Evolutionary conservation across 2,329 filamentous ascomycete species (phyloP), one percentile per base, ranked within the genome.

Genomic region (Aspergillus ochraceoroseus): DNA sequence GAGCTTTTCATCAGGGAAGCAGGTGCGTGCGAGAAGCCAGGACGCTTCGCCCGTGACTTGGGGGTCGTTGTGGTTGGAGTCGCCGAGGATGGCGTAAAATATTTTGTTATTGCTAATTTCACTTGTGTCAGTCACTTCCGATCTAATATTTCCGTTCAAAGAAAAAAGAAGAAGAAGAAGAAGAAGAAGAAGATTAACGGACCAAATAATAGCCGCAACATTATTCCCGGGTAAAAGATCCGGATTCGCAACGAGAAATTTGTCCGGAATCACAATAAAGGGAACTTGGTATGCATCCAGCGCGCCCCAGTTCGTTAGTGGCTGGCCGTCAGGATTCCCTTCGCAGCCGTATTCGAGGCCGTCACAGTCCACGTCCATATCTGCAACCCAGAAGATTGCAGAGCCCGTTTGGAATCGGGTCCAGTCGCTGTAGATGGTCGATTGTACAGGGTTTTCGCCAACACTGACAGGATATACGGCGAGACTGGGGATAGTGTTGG

Each of bases 331-430:
- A 6, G 34, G 48, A 29, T 61, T 61, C 13, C 56, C 57, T 49
- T 61, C 47, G 46, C 59, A 62, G 9, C 44, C 44, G 23, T 54
- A 51, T 33, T 61, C 46, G 5, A 59, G 32, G 2, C 59, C 59
- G 37, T 62, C 59, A 18, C 59, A 61, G 44, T 62, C 59, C 3
- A 60, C 55, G 33, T 62, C 58, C 59, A 62, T 62, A 28, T 62
- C 58, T 1, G 59, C 58, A 1, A 55, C 38, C 47, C 48, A 62
- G 14, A 55, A 49, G 29, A 55, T 49, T 8, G 59, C 54, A 1
- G 58, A 53, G 3, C 57, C 59, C 50, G 60, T 25, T 22, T 30
- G 42, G 31, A 58, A 58, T 0, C 43, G 46, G 0, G 48, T 40
- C 58, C 58, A 62, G 36, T 62, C 58, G 17, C 40, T 51, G 27